Evolutionary conservation across 257 asterid species (phyloP), one percentile per base, ranked within the genome.

Genomic region (Capsicum baccatum): DNA sequence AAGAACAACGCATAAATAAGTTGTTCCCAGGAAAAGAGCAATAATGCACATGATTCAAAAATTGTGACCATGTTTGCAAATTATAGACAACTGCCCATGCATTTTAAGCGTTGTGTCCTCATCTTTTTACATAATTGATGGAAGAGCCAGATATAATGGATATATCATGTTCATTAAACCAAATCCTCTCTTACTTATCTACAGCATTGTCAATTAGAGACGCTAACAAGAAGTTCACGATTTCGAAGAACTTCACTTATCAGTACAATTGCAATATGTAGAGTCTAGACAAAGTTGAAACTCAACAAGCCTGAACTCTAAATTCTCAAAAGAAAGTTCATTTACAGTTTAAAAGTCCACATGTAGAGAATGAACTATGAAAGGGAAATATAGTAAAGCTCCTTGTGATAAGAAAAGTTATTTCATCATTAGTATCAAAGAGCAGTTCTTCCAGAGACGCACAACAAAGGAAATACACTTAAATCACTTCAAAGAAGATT

Each of bases 351-450:
- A 12, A 76, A 21, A 54, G 6, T 78, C 13, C 60, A 78, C 33
- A 26, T 4, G 54, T 54, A 54, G 64, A 14, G 14, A 54, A 54
- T 54, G 64, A 54, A 37, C 15, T 8, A 39, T 54, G 26, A 54
- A 78, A 13, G 3, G 19, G 19, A 74, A 74, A 6, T 74, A 74
- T 47, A 50, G 60, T 74, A 74, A 74, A 74, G 60, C 19, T 74
- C 44, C 60, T 74, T 19, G 48, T 48, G 80, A 21, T 19, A 74
- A 74, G 80, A 50, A 50, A 71, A 11, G 10, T 19, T 74, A 6
- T 35, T 21, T 78, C 15, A 54, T 54, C 81, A 78, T 52, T 52
- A 78, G 33, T 78, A 78, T 54, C 64, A 54, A 52, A 78, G 26
- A 78, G 64, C 48, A 19, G 33, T 15, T 54, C 9, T 78, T 76